Conservation (phyloP, 495 filamentous ascomycete species). For the Halenospora varia region DNA sequence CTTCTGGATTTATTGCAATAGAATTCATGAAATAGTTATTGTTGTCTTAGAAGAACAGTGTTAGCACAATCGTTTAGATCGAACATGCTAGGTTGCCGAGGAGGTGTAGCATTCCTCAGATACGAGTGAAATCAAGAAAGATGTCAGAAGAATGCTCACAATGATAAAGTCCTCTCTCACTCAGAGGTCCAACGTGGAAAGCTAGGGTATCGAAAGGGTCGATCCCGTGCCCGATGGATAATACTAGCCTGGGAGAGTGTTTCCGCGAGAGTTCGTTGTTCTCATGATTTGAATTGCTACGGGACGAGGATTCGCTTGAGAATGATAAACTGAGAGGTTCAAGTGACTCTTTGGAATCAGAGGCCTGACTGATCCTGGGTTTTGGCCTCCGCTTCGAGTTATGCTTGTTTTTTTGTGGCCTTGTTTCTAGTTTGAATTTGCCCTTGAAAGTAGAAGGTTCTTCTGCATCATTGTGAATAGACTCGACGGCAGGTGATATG, state of each 20-base stretch:
- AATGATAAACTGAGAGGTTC: no score
- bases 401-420: slow-evolving; percentile 9
- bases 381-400: not conserved
- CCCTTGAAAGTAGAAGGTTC: slow-evolving; percentile 3
- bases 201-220: not conserved
- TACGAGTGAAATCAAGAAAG: not conserved
- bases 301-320: no score
- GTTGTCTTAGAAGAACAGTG: not conserved
- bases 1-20: slow-evolving; percentile 9
- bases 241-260: not conserved
- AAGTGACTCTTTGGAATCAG: not conserved
- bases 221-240: not conserved
- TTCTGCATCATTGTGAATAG: not conserved
- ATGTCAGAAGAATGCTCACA: not conserved
- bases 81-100: no score
- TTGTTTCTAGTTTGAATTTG: slow-evolving; percentile 8
- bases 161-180: not conserved
- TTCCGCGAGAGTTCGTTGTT: no score
- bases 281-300: no score
- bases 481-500: not conserved
- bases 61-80: no score
- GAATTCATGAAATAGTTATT: slow-evolving; percentile 11
- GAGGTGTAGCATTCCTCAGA: no score
- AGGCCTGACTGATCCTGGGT: not conserved
- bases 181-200: not conserved